These are phyloP conservation scores for Phaffomyces thermotolerans DNA, from an alignment of 805 yeast genomes.

Conservation along the genomic window DNA sequence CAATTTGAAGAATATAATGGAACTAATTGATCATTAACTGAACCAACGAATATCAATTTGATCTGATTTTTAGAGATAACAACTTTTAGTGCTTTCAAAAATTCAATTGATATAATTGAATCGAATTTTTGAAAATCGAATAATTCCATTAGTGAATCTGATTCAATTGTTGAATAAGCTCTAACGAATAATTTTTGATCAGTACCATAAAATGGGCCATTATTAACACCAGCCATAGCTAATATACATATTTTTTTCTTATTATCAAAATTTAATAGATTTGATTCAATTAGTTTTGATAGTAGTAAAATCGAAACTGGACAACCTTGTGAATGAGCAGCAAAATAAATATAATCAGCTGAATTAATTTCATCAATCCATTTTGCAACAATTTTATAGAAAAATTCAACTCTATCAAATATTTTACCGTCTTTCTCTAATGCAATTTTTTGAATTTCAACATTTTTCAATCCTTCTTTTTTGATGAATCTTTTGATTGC, in stretches of 20 bases:
- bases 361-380: conserved; percentile 45
- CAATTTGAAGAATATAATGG: conserved; percentile 88
- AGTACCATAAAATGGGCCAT: conserved; percentile 89
- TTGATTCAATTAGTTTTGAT: conserved; percentile 65
- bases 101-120: conserved; percentile 63
- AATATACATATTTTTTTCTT: conserved; percentile 53
- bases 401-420: conserved; percentile 75
- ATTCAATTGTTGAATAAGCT: conserved; percentile 87
- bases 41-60: conserved; percentile 77
- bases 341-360: conserved; percentile 89
- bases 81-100: conserved; percentile 56
- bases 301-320: conserved; percentile 80
- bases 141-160: conserved; percentile 75
- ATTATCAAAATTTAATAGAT: conserved; percentile 28
- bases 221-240: conserved; percentile 93
- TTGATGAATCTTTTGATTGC: conserved; percentile 65
- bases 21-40: conserved; percentile 88
- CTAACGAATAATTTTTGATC: conserved; percentile 79
- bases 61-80: conserved; percentile 58
- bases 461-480: conserved; percentile 30
- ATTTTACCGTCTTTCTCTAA: conserved; percentile 91
- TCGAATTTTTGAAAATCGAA: conserved; percentile 81
- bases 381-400: conserved; percentile 61
- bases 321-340: conserved; percentile 94
- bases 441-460: conserved; percentile 78